Percentiles rank a stretch among this genome's conserved stretches.
These are phyloP conservation scores for Solanum virginianum DNA, from an alignment of 257 asterid species.

Conservation along the genomic window DNA sequence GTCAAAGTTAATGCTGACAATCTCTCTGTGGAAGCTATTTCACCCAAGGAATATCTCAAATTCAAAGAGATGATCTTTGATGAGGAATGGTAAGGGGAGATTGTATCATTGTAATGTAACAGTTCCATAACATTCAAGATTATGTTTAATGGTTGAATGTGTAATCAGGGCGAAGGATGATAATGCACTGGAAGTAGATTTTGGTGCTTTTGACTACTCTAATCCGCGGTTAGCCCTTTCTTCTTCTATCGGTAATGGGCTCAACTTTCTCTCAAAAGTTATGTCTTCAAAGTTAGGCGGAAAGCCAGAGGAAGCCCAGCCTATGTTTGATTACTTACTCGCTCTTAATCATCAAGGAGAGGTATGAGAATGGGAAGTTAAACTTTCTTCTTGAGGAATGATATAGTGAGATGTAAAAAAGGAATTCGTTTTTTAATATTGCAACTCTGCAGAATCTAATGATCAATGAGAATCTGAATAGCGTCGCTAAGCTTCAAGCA, in stretches of 20 bases:
- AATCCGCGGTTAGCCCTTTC: slow-evolving; percentile 35
- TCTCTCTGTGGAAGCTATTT: slow-evolving; percentile 39
- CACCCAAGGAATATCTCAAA: slow-evolving; percentile 48
- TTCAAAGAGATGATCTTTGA: slow-evolving; percentile 53
- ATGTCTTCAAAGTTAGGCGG: slow-evolving; percentile 48
- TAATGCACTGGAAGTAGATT: slow-evolving; percentile 62
- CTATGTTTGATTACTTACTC: slow-evolving; percentile 46
- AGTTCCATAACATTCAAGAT: background rate
- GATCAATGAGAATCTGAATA: slow-evolving; percentile 52
- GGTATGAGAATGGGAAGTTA: slow-evolving; percentile 18
- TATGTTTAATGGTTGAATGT: background rate
- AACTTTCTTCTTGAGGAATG: background rate
- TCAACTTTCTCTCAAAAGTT: slow-evolving; percentile 40
- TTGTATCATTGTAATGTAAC: background rate
- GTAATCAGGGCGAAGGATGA: slow-evolving; percentile 62
- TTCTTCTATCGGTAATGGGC: slow-evolving; percentile 60
- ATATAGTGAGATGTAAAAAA: background rate
- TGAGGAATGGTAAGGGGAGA: slow-evolving; percentile 36
- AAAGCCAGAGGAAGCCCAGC: slow-evolving; percentile 36
- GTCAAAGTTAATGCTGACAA: slow-evolving; percentile 51
- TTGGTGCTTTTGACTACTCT: slow-evolving; percentile 46
- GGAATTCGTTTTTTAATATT: background rate
- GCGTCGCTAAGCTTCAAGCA: slow-evolving; percentile 45
- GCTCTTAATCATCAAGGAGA: slow-evolving; percentile 59
- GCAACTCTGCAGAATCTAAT: slow-evolving; percentile 45